Evolutionary conservation across 2,329 filamentous ascomycete species (phyloP).

Genomic region (Claviceps lovelessii): DNA sequence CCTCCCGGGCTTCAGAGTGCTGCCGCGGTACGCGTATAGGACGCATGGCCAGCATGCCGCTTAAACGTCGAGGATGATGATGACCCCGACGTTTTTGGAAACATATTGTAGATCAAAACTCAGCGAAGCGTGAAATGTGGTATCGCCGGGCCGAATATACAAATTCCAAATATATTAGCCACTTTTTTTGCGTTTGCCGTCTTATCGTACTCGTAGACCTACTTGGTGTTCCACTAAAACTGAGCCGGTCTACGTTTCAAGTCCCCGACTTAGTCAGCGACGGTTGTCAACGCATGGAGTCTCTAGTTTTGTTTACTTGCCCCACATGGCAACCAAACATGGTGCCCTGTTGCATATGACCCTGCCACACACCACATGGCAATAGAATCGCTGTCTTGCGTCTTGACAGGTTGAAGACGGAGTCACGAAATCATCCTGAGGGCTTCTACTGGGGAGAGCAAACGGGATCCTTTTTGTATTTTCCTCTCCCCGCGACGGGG

Average conservation of each 20-base stretch:
- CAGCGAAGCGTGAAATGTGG: not conserved
- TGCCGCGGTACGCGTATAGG: no score
- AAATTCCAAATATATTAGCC: not conserved
- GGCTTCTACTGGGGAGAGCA: not conserved
- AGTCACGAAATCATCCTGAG: not conserved
- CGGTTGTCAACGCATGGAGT: constrained; percentile 1
- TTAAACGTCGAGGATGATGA: not conserved
- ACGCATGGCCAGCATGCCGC: not conserved
- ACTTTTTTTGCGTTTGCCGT: not conserved
- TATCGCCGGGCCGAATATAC: no score
- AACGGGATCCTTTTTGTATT: not conserved
- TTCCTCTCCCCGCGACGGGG: not conserved
- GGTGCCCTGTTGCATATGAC: constrained; percentile 4
- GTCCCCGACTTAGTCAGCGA: constrained; percentile 12
- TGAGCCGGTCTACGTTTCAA: no score
- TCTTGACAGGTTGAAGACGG: not conserved
- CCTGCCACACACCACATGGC: not conserved
- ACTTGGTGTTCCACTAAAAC: no score
- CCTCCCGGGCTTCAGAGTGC: not conserved
- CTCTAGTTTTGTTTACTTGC: constrained; percentile 24
- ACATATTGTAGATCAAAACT: not conserved
- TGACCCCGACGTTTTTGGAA: not conserved
- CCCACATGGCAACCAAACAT: constrained; percentile 20
- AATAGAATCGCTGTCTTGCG: constrained; percentile 1
- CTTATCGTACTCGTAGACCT: no score